These are phyloP conservation scores for Trichomonascaceae sp. DNA, from an alignment of 1,139 yeast genomes.

Conservation along the genomic window DNA sequence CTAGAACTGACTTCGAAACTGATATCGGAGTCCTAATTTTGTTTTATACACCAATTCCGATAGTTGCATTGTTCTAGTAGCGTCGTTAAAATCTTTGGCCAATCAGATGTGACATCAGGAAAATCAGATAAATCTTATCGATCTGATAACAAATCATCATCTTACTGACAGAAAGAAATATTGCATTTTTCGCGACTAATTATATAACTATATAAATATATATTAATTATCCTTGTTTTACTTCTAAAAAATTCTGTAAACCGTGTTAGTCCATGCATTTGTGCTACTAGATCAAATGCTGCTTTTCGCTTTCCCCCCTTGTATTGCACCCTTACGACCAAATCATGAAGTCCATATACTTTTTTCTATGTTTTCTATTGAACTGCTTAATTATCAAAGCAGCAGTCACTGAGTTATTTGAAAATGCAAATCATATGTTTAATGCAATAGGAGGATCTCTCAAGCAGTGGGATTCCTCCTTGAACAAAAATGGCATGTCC, in stretches of 20 bases:
- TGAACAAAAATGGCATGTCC: not conserved
- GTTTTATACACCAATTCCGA: not conserved
- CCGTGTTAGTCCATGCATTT: not conserved
- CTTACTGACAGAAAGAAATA: not conserved
- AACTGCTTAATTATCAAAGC: not conserved
- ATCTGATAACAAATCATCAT: not conserved
- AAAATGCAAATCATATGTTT: not conserved
- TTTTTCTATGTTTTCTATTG: not conserved
- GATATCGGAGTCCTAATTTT: not conserved
- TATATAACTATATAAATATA: no score
- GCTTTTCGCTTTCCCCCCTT: not conserved
- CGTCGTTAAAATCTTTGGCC: not conserved
- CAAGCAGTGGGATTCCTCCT: not conserved
- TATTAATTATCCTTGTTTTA: not conserved
- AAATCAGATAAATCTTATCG: not conserved
- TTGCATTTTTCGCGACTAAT: not conserved
- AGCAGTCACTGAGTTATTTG: not conserved
- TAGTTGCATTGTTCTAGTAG: not conserved
- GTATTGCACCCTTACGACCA: not conserved
- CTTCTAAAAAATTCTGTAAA: not conserved
- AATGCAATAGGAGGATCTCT: not conserved
- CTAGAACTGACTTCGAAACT: not conserved
- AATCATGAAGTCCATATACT: not conserved
- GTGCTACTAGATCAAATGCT: not conserved
- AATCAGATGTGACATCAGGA: not conserved